Evolutionary conservation across 2,329 filamentous ascomycete genomes (phyloP).

Genomic region (Fusarium sacchari): DNA sequence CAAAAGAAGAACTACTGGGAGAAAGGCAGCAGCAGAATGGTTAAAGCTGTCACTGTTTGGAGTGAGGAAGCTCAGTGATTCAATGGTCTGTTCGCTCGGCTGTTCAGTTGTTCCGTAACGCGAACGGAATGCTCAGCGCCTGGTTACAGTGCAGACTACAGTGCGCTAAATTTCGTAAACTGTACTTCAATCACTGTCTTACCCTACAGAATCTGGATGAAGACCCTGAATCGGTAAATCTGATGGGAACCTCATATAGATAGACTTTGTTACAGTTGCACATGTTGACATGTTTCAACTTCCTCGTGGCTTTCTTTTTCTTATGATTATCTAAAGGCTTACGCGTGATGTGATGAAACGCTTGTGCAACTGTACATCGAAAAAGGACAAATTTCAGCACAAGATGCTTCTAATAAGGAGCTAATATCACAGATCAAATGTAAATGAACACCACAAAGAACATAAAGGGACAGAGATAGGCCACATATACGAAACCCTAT

Average conservation of each 20-base stretch:
- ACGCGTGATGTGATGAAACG: no score
- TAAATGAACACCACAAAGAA: background rate
- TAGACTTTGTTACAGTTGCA: background rate
- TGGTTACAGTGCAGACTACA: fast-evolving
- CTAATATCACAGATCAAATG: background rate
- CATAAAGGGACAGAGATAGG: no score
- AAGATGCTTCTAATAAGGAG: no score
- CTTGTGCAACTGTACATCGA: no score
- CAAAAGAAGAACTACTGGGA: background rate
- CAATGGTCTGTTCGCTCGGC: background rate
- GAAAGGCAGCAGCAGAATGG: background rate
- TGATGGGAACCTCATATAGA: background rate
- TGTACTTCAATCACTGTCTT: background rate
- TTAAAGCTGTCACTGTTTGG: background rate
- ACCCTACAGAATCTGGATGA: background rate
- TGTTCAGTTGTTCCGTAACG: background rate
- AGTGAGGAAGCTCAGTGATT: background rate
- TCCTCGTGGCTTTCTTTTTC: background rate
- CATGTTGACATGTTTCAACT: fast-evolving
- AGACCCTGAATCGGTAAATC: background rate
- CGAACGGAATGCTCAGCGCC: background rate
- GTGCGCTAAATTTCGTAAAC: fast-evolving
- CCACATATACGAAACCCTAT: no score
- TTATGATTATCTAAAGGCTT: no score
- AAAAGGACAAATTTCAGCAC: no score